Base-by-base conservation (phyloP, 2,329 filamentous ascomycete genomes). In the Parastagonospora nodorum region DNA sequence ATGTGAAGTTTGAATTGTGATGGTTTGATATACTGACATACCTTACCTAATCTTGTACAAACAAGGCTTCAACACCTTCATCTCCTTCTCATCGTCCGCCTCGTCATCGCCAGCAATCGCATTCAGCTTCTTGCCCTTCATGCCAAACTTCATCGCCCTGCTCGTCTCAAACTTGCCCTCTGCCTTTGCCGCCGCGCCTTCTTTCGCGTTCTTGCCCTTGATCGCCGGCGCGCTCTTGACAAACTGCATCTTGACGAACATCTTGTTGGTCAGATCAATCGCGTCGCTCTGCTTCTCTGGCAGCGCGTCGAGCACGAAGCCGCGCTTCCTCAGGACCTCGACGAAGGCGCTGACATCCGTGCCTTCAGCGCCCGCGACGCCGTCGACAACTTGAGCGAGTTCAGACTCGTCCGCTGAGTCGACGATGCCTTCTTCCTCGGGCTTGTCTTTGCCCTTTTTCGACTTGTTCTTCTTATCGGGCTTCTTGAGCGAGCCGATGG, bases 241-340 rank as follows among this genome's bases (percentile, higher is more conserved):
- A 74, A 99, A 99, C 64, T 88, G 86, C 91, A 99, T 93, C 77
- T 88, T 90, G 61, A 97, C 93, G 78, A 99, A 99, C 94, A 99
- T 99, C 77, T 89, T 95, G 77, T 99, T 99, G 48, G 83, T 84
- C 66, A 95, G 78, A 76, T 99, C 92, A 8, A 96, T 81, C 0
- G 87, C 84, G 19, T 74, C 74, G 57, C 78, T 82, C 62, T 82
- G 84, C 8, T 84, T 84, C 63, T 88, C 70, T 0, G 64, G 64
- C 33, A 64, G 52, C 28, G 67, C 69, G 48, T 75, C 88, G 28
- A 97, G 81, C n/a, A 92, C 80, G 67, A 99, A 97, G 0, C 94
- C 94, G 15, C 92, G 82, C 61, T 87, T 86, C 43, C 82, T 79
- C 57, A 97, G 82, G 1, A 93, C 91, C 44, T 92, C 88, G 6